Evolutionary conservation across 208 protist species (phyloP).

Genomic region (Naegleria lovaniensis): DNA sequence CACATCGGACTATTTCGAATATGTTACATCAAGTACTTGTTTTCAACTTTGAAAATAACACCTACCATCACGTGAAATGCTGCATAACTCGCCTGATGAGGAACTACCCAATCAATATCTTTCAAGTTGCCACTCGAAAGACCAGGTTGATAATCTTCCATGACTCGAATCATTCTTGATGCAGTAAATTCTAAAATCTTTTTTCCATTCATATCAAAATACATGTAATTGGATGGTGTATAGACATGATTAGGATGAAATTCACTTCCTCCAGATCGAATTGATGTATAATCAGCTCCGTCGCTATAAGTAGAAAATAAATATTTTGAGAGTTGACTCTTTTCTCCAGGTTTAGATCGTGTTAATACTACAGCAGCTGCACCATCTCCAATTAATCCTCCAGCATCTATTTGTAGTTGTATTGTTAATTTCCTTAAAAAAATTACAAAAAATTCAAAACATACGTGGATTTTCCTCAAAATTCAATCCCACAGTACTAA

Average conservation of each 20-base stretch:
- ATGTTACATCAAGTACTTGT: too few species aligned
- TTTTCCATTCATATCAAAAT: conserved; percentile 23
- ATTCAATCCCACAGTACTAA: neutral
- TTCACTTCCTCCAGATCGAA: neutral
- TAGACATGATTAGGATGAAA: neutral
- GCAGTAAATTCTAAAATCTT: neutral
- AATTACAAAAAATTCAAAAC: neutral
- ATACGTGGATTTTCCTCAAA: neutral
- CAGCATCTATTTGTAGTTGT: too few species aligned
- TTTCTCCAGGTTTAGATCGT: neutral
- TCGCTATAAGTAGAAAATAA: neutral
- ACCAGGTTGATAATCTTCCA: neutral
- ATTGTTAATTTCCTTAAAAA: too few species aligned
- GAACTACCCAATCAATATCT: neutral
- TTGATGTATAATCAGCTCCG: neutral
- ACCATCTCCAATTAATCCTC: neutral
- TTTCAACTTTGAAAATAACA: too few species aligned
- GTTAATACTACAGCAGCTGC: neutral
- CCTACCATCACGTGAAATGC: neutral
- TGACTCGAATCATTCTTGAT: neutral
- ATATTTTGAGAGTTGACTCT: neutral
- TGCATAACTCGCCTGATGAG: neutral
- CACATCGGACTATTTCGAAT: neutral
- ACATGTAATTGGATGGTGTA: neutral
- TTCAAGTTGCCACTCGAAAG: neutral